Base-by-base conservation (phyloP, 768 basidiomycete species). In the Sporobolomyces phaffii region DNA sequence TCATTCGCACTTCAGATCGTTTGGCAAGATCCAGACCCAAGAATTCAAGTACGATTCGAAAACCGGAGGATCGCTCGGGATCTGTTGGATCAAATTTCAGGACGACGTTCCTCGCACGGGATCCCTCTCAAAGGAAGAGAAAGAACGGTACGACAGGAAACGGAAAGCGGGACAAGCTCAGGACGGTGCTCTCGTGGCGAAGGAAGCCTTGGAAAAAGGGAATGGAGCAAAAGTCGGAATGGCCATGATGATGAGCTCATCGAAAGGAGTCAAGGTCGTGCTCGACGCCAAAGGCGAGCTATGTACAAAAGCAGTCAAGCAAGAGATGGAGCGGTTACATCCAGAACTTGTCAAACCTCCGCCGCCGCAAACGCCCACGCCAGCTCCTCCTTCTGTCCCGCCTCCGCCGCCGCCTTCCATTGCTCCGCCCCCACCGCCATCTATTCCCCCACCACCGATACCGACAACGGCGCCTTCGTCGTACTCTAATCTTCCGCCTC, bases 61-160 rank as follows among this genome's bases (percentile, higher is more conserved):
- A 56, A 90, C 85, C n/a, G 92, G 91, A 5, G 86, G 84, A 53
- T 84, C 87, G 2, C 82, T 96, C 1, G 92, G 93, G 3, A 83
- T 97, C 45, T 84, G 90, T 45, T 84, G 84, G 74, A 82, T 97
- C 69, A 84, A 83, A 69, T 97, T 77, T 62, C 68, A 74, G 36
- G 73, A 67, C 65, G 72, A 63, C 40, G 54, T 56, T 14, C 65
- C 63, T 26, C 60, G 62, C 4, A 60, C 50, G 15, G 38, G 18
- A 22, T 54, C 54, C 10, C 52, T 57, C 20, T 41, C 61, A 28
- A 65, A 56, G 50, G 45, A 50, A 38, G 61, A 50, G 40, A 49
- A 50, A 49, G 68, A 71, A 29, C 43, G 56, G 51, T 67, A 61
- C 31, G 65, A 71, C 45, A 43, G 58, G 22, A 66, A 67, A 36